These are phyloP conservation scores for Endocarpon pusillum DNA, from an alignment of 495 filamentous ascomycete genomes.

Conservation along the genomic window DNA sequence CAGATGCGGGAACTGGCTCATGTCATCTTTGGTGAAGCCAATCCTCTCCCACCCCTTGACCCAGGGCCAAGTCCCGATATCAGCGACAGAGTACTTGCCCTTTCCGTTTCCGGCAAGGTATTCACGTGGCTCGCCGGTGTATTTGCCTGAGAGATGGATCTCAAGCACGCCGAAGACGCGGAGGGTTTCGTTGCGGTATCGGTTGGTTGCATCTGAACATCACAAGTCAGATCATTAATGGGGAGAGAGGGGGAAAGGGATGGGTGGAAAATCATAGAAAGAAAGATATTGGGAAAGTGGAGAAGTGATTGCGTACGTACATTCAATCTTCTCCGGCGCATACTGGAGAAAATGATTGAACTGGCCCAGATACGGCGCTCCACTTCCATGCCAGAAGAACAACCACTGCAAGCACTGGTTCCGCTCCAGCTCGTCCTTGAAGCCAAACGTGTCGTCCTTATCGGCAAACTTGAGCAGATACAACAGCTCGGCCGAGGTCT, in stretches of 20 bases:
- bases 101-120: conserved; percentile 36
- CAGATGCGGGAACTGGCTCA: conserved; percentile 33
- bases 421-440: conserved; percentile 15
- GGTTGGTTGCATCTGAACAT: conserved; percentile 34
- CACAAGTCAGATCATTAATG: no score
- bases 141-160: conserved; percentile 21
- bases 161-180: conserved; percentile 37
- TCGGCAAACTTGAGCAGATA: conserved; percentile 33
- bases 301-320: no score
- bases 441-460: conserved; percentile 24
- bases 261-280: no score
- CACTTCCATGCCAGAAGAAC: conserved; percentile 23
- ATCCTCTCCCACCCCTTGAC: conserved; percentile 25
- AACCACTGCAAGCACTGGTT: conserved; percentile 14
- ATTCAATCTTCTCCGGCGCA: conserved; percentile 1
- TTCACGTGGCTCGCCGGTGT: conserved; percentile 23
- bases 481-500: conserved; percentile 33
- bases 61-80: conserved; percentile 41
- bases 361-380: conserved; percentile 16
- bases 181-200: conserved; percentile 34
- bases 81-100: conserved; percentile 35
- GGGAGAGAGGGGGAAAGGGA: no score
- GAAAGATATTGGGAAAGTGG: no score
- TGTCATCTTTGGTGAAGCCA: conserved; percentile 29
- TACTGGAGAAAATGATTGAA: conserved; percentile 15